Evolutionary conservation across 345 rosid genomes (phyloP).

Genomic region (Triadica sebifera): DNA sequence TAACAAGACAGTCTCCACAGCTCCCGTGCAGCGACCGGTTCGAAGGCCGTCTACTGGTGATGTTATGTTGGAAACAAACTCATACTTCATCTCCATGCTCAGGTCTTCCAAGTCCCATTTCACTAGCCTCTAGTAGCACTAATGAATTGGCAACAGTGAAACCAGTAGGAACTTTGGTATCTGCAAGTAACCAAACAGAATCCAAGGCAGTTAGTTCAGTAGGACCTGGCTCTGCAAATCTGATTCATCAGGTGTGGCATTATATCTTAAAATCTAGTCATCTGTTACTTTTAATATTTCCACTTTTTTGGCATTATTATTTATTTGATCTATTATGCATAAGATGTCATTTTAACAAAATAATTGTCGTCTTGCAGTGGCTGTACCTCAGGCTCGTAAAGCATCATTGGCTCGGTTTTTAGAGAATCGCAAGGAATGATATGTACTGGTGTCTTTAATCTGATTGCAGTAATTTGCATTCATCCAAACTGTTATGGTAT

Average conservation of each 20-base stretch:
- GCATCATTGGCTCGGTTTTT: constrained; percentile 33
- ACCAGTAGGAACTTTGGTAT: constrained; percentile 15
- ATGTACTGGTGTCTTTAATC: background rate
- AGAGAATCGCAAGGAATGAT: constrained; percentile 40
- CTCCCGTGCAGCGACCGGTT: constrained; percentile 10
- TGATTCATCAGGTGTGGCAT: constrained; percentile 44
- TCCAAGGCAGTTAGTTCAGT: background rate
- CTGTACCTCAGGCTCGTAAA: constrained; percentile 35
- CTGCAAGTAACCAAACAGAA: constrained; percentile 23
- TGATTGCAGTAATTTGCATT: no score
- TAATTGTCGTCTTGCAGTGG: constrained; percentile 25
- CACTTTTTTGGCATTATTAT: background rate
- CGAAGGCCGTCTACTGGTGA: constrained; percentile 4
- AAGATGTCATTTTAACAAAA: constrained; percentile 2
- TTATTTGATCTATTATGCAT: background rate
- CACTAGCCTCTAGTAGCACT: constrained; percentile 26
- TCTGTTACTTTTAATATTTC: background rate
- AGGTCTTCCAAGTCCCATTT: constrained; percentile 26
- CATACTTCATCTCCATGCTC: constrained; percentile 9
- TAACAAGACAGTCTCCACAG: background rate
- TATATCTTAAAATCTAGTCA: background rate
- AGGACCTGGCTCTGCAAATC: constrained; percentile 15
- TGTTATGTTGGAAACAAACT: constrained; percentile 4
- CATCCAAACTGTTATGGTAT: no score
- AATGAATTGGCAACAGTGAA: constrained; percentile 18